Evolutionary conservation across 2,329 filamentous ascomycete genomes (phyloP).

Genomic region (Cladosporium sp.): DNA sequence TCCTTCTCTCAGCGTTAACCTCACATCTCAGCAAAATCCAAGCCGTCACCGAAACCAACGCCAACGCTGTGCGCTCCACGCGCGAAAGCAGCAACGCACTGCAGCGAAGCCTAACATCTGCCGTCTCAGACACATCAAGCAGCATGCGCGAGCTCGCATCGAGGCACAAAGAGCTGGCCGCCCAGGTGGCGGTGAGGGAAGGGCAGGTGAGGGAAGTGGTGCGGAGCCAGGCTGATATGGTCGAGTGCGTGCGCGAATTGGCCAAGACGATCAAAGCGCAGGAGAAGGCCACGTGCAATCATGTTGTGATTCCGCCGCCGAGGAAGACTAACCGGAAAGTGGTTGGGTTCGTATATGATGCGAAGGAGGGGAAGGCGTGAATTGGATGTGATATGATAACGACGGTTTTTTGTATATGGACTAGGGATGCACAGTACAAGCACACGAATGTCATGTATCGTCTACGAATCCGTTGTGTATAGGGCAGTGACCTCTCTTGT

Average conservation of each 20-base stretch:
- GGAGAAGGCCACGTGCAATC: constrained; percentile 20
- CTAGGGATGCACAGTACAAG: background rate
- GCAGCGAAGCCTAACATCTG: constrained; percentile 10
- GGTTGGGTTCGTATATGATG: constrained; percentile 31
- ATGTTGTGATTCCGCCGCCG: constrained; percentile 29
- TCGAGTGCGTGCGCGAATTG: constrained; percentile 21
- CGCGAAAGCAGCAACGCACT: constrained; percentile 15
- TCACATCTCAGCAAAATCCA: constrained; percentile 28
- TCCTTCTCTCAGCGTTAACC: constrained; percentile 25
- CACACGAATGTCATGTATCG: background rate
- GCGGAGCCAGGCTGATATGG: constrained; percentile 21
- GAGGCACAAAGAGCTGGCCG: constrained; percentile 13
- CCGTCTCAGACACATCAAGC: constrained; percentile 13
- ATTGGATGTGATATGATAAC: background rate
- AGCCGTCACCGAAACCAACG: constrained; percentile 22
- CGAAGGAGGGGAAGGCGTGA: constrained; percentile 11
- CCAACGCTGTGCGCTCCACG: constrained; percentile 18
- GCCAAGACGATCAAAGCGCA: constrained; percentile 20
- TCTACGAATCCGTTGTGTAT: too few relatives aligned
- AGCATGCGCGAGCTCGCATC: constrained; percentile 8
- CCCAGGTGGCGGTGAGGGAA: constrained; percentile 21
- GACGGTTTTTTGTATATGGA: background rate
- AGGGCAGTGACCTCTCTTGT: too few relatives aligned
- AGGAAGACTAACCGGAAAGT: constrained; percentile 29
- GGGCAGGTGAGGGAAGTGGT: constrained; percentile 25